Base-by-base conservation (phyloP, 192 early-diverging fungal species). In the Mortierella hygrophila region DNA sequence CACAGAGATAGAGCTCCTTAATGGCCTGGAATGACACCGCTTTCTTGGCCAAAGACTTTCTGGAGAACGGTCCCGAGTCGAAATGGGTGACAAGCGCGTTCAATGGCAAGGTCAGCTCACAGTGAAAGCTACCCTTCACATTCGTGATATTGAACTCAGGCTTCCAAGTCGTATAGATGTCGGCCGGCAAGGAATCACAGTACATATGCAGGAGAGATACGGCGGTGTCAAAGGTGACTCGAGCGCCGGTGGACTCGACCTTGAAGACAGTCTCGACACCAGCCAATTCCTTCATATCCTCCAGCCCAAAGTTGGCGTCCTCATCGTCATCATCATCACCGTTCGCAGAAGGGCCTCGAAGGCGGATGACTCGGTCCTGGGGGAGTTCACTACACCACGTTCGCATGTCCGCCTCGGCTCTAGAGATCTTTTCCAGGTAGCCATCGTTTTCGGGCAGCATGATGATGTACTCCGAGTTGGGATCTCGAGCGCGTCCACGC, bases 401-500 rank as follows among this genome's bases (percentile, higher is more conserved):
- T 40, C 91, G 91, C 90, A 96, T 92, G 46, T 92, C 89, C 23
- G 91, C 73, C 57, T 96, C 96, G 9, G 77, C 32, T 6, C 46
- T 15, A 13, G 52, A 46, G 41, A 93, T 87, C 65, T 90, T 75
- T 70, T 92, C 76, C 16, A 94, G 91, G 6, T 41, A 46, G n/a
- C 44, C 46, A 9, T 46, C 41, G 0, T 70, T 52, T 8, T 69
- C 74, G 13, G 13, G 77, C 35, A 73, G 71, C 90, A 98, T 90
- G n/a, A 97, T 88, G 23, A 97, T 91, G 76, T 95, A 98, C 68
- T 92, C 89, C 21, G 96, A 96, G 63, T 91, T 84, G 9, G 82
- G 82, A 69, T 94, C 92, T 23, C 96, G 92, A 21, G 96, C 97
- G 6, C 97, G 93, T 16, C 97, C 97, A 29, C 97, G 93, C 23